These are phyloP conservation scores for Sparassis latifolia DNA, from an alignment of 1,284 basidiomycete species.

Conservation along the genomic window DNA sequence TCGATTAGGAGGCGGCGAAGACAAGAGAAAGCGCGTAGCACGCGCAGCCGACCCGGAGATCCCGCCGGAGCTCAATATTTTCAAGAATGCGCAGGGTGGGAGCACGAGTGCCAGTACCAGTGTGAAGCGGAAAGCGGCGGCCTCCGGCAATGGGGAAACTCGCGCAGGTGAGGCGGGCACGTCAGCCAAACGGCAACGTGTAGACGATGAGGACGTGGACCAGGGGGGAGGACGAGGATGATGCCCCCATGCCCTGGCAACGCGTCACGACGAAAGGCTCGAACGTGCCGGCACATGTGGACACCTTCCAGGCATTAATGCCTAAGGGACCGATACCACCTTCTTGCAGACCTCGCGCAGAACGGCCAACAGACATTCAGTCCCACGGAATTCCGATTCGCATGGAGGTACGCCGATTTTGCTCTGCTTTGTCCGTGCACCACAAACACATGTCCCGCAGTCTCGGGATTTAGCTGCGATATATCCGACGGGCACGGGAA, in stretches of 20 bases:
- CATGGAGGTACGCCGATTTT: slow-evolving; percentile 43
- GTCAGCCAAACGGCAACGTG: slow-evolving; percentile 33
- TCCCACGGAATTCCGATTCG: slow-evolving; percentile 69
- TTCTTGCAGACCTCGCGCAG: slow-evolving; percentile 56
- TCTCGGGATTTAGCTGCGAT: slow-evolving; percentile 83
- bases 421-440: background rate
- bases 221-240: slow-evolving; percentile 23
- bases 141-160: slow-evolving; percentile 4
- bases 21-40: slow-evolving; percentile 18
- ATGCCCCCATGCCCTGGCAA: slow-evolving; percentile 37
- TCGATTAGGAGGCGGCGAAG: slow-evolving; percentile 3
- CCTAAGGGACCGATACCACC: slow-evolving; percentile 38
- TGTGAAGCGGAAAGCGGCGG: slow-evolving; percentile 33
- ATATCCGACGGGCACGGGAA: slow-evolving; percentile 92
- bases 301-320: slow-evolving; percentile 51
- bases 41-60: slow-evolving; percentile 40
- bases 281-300: slow-evolving; percentile 49
- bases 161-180: slow-evolving; percentile 15
- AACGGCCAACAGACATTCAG: slow-evolving; percentile 69
- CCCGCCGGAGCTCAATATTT: slow-evolving; percentile 84
- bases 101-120: slow-evolving; percentile 3
- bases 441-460: slow-evolving; percentile 24
- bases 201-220: slow-evolving; percentile 22
- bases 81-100: slow-evolving; percentile 70
- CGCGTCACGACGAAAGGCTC: slow-evolving; percentile 66